These are phyloP conservation scores for Erigeron philadelphicus DNA, from an alignment of 140 eudicot genomes.

Conservation along the genomic window DNA sequence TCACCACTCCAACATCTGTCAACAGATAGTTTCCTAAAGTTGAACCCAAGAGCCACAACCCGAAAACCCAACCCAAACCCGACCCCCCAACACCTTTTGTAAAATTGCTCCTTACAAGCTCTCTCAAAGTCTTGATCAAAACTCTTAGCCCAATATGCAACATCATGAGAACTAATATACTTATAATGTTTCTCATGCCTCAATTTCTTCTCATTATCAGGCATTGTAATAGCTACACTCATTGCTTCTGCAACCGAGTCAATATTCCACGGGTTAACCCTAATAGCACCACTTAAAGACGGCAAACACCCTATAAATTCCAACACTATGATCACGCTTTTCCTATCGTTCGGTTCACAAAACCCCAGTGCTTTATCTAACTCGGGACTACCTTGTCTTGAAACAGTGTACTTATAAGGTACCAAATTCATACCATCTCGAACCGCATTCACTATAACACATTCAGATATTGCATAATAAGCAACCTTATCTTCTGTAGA, in stretches of 20 bases:
- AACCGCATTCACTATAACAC: slow-evolving; percentile 64
- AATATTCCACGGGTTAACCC: slow-evolving; percentile 68
- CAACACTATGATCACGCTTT: slow-evolving; percentile 63
- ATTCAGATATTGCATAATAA: slow-evolving; percentile 52
- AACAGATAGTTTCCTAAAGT: slow-evolving; percentile 56
- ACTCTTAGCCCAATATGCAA: slow-evolving; percentile 64
- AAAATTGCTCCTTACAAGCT: slow-evolving; percentile 56
- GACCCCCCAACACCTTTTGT: slow-evolving; percentile 63
- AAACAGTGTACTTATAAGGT: slow-evolving; percentile 61
- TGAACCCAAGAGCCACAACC: slow-evolving; percentile 55
- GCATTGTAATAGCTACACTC: slow-evolving; percentile 44
- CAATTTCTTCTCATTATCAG: slow-evolving; percentile 48
- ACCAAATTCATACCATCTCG: slow-evolving; percentile 78
- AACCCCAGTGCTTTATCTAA: slow-evolving; percentile 47
- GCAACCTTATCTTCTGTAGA: slow-evolving; percentile 59
- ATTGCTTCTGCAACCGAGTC: slow-evolving; percentile 49
- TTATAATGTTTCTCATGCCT: slow-evolving; percentile 69
- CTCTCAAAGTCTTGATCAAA: slow-evolving; percentile 61
- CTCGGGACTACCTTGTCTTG: slow-evolving; percentile 45
- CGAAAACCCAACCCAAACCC: slow-evolving; percentile 56
- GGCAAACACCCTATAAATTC: slow-evolving; percentile 72
- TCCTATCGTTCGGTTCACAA: slow-evolving; percentile 22
- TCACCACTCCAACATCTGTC: slow-evolving; percentile 47
- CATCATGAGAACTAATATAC: slow-evolving; percentile 58
- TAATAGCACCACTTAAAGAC: slow-evolving; percentile 59